Evolutionary conservation across 1,139 yeast genomes (phyloP), one percentile per base, ranked within the genome.

Genomic region (Eremothecium coryli): DNA sequence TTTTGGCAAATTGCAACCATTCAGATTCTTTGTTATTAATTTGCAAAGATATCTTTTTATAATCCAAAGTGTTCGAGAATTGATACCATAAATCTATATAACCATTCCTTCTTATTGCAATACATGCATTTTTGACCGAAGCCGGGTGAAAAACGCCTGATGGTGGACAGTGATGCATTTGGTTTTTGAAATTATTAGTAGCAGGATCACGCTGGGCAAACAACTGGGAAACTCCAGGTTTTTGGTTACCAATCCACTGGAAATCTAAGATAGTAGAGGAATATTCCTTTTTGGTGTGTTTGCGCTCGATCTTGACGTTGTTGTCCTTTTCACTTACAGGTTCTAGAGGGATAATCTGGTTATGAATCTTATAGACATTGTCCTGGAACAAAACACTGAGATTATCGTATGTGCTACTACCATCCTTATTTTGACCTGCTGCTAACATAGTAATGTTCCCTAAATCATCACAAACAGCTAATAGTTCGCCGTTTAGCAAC

Each of bases 51-150:
- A 55, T 50, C 35, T 57, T 57, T 33, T 56, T 57, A 35, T 54
- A 58, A 33, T 55, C 60, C 31, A 55, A 55, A 2, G 61, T 56
- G 36, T 57, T 57, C 6, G 61, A 57, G 32, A 57, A 54, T 37
- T 57, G 61, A 33, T 56, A 57, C 61, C 61, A 57, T 31, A 57
- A 52, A 35, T 54, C 59, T 20, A 56, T 40, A 31, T 56, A 58
- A 15, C 60, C 60, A 36, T 55, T 56, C 31, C 46, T 49, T 37
- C 61, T 50, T 9, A 56, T 42, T 6, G 56, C 60, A 27, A 50
- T 37, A 36, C 59, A 56, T 5, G 60, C 58, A 41, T 54, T 54
- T 39, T 57, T 56, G 46, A 57, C 53, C 29, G 54, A 56, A 11
- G 60, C 57, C 2, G 61, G 61, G 38, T 57, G 56, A 22, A 51